Base-by-base conservation (phyloP, 306 rosid species). In the Lupinus albus region DNA sequence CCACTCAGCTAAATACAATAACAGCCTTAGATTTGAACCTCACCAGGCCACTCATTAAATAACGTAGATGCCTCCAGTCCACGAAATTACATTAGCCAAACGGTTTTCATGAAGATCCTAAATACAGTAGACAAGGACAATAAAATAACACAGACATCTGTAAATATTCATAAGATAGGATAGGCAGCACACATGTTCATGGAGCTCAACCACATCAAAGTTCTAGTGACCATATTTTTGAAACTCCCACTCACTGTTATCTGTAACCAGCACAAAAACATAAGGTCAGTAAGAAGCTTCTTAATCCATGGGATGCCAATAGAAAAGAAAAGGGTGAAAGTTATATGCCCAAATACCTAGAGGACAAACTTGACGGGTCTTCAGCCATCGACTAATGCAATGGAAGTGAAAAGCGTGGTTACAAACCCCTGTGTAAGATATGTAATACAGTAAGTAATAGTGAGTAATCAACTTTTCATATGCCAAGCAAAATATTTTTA, bases 231-330 rank as follows among this genome's bases (percentile, higher is more conserved):
- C 98, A 10, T 89, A 89, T 84, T 89, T 92, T 78, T 92, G 96
- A 79, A 92, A 92, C 81, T 92, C 96, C 98, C 96, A 89, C 70
- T 92, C 92, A 50, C 96, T 87, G 82, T 92, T 89, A 76, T 92
- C 96, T 89, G 92, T 59, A 33, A 33, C 18, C 45, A 36, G 48
- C 45, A 66, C 49, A 47, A 36, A 61, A 62, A 50, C n/a, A 58
- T 18, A 41, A 68, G 46, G 61, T 17, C 39, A 33, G 21, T 58
- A 4, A 77, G 81, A 32, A 48, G 64, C 17, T 51, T 30, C 11
- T 6, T 8, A 47, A 71, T 18, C 20, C 20, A 46, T 4, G 28
- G 5, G 10, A 51, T 65, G n/a, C 8, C n/a, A 32, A 39, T 1
- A 38, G 25, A 42, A 45, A 39, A 49, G 65, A 2, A 55, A 33